Evolutionary conservation across 495 filamentous ascomycete genomes (phyloP).

Genomic region (Hypoxylon fragiforme): DNA sequence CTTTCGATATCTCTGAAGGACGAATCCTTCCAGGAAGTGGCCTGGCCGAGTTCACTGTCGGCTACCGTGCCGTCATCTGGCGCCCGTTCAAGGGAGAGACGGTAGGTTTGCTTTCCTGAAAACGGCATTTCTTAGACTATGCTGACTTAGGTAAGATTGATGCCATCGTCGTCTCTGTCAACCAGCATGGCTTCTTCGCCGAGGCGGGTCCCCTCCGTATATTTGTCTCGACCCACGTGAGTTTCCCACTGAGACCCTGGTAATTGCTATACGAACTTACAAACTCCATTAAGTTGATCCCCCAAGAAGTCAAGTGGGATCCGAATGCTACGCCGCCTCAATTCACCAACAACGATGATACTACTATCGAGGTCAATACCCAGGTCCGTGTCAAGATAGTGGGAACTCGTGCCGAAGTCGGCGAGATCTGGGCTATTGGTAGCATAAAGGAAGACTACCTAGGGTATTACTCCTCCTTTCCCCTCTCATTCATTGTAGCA

Average conservation of each 20-base stretch:
- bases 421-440: conserved; percentile 92
- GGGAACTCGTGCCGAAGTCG: conserved; percentile 87
- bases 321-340: conserved; percentile 85
- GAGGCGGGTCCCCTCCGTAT: conserved; percentile 84
- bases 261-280: conserved; percentile 14
- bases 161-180: conserved; percentile 85
- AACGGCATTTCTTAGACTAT: conserved; percentile 4
- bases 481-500: neutral
- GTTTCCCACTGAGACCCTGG: conserved; percentile 35
- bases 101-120: conserved; percentile 56
- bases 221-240: conserved; percentile 86
- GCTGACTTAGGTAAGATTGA: conserved; percentile 67
- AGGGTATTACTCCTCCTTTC: conserved; percentile 41
- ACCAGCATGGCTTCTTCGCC: conserved; percentile 89
- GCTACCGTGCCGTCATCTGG: conserved; percentile 96
- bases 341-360: conserved; percentile 84
- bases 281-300: conserved; percentile 71
- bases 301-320: conserved; percentile 88
- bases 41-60: conserved; percentile 89
- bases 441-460: conserved; percentile 89
- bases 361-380: conserved; percentile 90
- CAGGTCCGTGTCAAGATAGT: conserved; percentile 92
- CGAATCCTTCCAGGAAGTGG: conserved; percentile 87
- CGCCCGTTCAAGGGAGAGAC: conserved; percentile 95
- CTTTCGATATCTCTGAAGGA: conserved; percentile 88